Evolutionary conservation across 1,284 basidiomycete genomes (phyloP).

Genomic region (Austroboletus niveus): DNA sequence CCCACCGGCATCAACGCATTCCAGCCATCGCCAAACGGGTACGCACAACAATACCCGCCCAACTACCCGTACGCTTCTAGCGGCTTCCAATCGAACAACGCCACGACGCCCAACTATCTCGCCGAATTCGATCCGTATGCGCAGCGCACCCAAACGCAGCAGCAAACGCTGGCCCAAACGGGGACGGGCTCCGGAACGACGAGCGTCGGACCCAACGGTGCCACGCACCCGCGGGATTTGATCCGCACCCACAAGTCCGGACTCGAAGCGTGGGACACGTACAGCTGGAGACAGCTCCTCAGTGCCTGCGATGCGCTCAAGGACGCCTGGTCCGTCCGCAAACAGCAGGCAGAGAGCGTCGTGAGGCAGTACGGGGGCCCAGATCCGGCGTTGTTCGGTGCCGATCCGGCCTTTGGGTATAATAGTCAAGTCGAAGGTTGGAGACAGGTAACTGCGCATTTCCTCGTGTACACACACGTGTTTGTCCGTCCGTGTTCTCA

Average conservation of each 20-base stretch:
- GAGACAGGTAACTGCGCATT: slow-evolving; percentile 41
- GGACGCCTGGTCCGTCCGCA: slow-evolving; percentile 48
- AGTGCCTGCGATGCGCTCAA: slow-evolving; percentile 51
- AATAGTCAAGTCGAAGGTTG: slow-evolving; percentile 42
- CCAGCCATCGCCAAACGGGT: not conserved
- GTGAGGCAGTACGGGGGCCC: slow-evolving; percentile 39
- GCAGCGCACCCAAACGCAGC: slow-evolving; percentile 3
- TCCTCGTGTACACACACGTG: no score
- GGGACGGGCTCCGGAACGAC: no score
- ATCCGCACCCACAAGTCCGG: slow-evolving; percentile 52
- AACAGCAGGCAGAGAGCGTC: slow-evolving; percentile 43
- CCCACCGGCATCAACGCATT: not conserved
- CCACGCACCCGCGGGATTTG: slow-evolving; percentile 53
- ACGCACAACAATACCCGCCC: slow-evolving; percentile 9
- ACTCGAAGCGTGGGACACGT: slow-evolving; percentile 57
- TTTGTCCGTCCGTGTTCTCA: not conserved
- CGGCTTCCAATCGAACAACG: slow-evolving; percentile 30
- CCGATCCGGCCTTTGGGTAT: slow-evolving; percentile 28
- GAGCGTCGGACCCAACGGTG: slow-evolving; percentile 26
- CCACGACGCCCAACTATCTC: slow-evolving; percentile 37
- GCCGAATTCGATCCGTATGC: slow-evolving; percentile 57
- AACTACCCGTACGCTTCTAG: slow-evolving; percentile 27
- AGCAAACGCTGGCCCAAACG: not conserved
- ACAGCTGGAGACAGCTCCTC: slow-evolving; percentile 59
- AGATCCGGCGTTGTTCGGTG: slow-evolving; percentile 25